A percentile compares a stretch with the other conserved stretches of the same genome.
Evolutionary conservation across 139 green algal genomes (phyloP).

Genomic region (Chlamydomonas sphaeroides): DNA sequence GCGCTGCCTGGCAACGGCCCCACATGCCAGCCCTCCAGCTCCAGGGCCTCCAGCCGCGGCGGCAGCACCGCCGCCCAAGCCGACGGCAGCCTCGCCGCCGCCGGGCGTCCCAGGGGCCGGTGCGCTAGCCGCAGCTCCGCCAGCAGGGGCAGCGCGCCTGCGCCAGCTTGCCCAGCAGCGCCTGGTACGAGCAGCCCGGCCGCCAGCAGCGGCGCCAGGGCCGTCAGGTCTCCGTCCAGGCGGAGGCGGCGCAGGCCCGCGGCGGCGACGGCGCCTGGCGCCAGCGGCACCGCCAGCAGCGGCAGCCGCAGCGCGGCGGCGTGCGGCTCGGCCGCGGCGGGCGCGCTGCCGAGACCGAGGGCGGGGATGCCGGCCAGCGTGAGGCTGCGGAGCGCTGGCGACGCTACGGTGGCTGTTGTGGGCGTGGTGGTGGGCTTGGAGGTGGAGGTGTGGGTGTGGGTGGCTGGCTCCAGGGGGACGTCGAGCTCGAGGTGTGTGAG

Average conservation of each 20-base stretch:
- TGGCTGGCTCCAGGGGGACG: not conserved
- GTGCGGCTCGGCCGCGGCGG: too few species aligned
- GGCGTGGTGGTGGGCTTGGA: too few species aligned
- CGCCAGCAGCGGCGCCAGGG: not conserved
- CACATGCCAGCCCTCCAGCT: not conserved
- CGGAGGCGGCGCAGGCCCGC: not conserved
- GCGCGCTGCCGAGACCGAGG: too few species aligned
- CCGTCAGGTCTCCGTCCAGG: constrained; percentile 15
- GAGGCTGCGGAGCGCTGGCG: not conserved
- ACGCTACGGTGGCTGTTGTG: too few species aligned
- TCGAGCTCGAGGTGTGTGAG: constrained; percentile 4
- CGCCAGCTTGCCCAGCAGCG: too few species aligned
- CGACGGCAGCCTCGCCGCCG: not conserved
- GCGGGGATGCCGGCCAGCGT: not conserved
- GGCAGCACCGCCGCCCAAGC: not conserved
- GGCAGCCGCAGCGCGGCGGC: too few species aligned
- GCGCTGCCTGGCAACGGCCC: too few species aligned
- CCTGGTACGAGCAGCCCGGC: not conserved
- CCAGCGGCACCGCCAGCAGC: not conserved
- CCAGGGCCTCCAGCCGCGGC: not conserved
- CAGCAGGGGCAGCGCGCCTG: too few species aligned
- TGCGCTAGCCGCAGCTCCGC: constrained; percentile 24
- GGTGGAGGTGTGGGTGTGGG: too few species aligned
- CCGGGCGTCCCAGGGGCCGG: constrained; percentile 7
- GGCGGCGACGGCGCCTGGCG: not conserved